phyloP scores from a whole-genome alignment of 306 rosid species.

The Argentina anserina region DNA sequence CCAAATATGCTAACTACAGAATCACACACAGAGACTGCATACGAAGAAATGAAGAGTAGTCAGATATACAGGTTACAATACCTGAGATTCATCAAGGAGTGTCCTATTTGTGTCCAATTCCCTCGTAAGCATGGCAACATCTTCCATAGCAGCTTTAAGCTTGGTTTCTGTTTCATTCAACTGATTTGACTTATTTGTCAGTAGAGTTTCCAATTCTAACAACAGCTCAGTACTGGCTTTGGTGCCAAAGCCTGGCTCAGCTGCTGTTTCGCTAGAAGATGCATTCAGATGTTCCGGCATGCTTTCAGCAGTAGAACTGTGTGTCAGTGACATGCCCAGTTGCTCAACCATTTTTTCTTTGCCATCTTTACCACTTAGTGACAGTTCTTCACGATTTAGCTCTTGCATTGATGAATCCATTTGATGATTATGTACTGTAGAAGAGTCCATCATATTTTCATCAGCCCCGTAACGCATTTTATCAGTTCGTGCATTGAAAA shows the following conservation, averaged over 20 bases:
- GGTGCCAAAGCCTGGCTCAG: constrained; percentile 46
- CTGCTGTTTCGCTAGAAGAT: constrained; percentile 50
- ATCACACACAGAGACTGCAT: constrained; percentile 2
- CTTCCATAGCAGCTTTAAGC: constrained; percentile 67
- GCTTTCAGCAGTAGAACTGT: constrained; percentile 98
- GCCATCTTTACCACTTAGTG: constrained; percentile 47
- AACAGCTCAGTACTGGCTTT: constrained; percentile 44
- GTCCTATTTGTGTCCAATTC: constrained; percentile 76
- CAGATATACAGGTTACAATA: constrained; percentile 18
- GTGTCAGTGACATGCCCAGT: constrained; percentile 74
- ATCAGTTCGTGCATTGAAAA: constrained; percentile 48
- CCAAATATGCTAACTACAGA: not conserved
- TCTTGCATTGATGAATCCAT: constrained; percentile 89
- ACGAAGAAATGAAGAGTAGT: not conserved
- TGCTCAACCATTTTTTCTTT: constrained; percentile 61
- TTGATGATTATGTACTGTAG: constrained; percentile 61
- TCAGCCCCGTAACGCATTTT: constrained; percentile 70
- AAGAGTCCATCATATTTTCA: constrained; percentile 94
- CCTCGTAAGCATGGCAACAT: constrained; percentile 54
- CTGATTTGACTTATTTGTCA: constrained; percentile 62
- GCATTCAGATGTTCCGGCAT: constrained; percentile 57
- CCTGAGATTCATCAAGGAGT: constrained; percentile 98
- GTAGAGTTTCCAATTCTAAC: constrained; percentile 62
- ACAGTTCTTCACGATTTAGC: constrained; percentile 66
- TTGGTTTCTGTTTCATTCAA: constrained; percentile 62